Evolutionary conservation across 176 grass and related monocot species (phyloP), one percentile per base, ranked within the genome.

Genomic region (Eremochloa ophiuroides): DNA sequence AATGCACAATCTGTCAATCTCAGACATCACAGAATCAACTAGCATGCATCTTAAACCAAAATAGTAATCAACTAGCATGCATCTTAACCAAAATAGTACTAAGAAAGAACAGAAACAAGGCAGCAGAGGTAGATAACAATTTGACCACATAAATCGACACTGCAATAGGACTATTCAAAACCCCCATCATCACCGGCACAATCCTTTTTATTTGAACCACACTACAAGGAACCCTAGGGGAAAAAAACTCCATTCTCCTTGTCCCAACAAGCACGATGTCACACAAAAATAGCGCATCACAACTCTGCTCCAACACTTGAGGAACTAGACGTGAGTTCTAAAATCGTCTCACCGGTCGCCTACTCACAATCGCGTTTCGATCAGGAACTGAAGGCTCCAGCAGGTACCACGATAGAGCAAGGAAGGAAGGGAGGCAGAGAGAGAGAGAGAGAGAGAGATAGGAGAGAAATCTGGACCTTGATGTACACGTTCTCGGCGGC

Each of bases 401-500:
- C 7, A 3, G 47, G 1, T 3, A 3, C 51, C 39, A 29, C 16
- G 11, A n/a, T 51, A 58, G 64, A 44, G 22, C 17, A 27, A 69
- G 63, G 56, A 71, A 29, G 28, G 26, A 12, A n/a, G 41, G 72
- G 34, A n/a, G n/a, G n/a, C n/a, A n/a, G n/a, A n/a, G n/a, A n/a
- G n/a, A n/a, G n/a, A n/a, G n/a, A n/a, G n/a, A n/a, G n/a, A 40
- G 33, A 16, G 38, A 65, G 14, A 33, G 31, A 28, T 0, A 17
- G 33, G 51, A 23, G 23, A 30, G 41, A 72, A 72, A 62, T 59
- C 60, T 39, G 43, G 51, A 94, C 94, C 91, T 92, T 90, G 89
- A 90, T 97, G 87, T 86, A 97, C 82, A 97, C 73, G 85, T 83
- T 94, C 83, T 92, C 87, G 38, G 93, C 90, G 13, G 90, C 87